Base-by-base conservation (phyloP, 2,329 filamentous ascomycete genomes). In the Trichoderma pleuroti region DNA sequence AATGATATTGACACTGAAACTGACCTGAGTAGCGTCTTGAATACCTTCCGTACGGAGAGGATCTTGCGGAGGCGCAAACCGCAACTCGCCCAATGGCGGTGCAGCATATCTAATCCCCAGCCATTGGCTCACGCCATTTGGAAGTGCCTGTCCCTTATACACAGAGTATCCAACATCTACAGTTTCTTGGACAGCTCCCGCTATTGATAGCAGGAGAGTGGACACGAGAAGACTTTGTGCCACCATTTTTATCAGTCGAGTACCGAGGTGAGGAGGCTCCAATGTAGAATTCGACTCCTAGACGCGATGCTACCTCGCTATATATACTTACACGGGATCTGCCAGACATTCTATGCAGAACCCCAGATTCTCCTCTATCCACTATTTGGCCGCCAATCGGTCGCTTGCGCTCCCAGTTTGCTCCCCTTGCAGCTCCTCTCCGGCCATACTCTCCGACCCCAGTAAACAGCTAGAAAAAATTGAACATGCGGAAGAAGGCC, bases 101-200 rank as follows among this genome's bases (percentile, higher is more conserved):
- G 90, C 89, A 1, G 92, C 92, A 81, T 89, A 96, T 56, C 91
- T 87, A 73, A 96, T 88, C 1, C 92, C 92, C 9, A 93, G 84
- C 91, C 91, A 95, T 78, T 91, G 85, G 3, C 86, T 88, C 61
- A 93, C 81, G 1, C 89, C 90, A 74, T 87, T 87, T 0, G 79
- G 74, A 1, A 86, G 81, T 1, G 82, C 76, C 5, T 82, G 79
- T 10, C 92, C 92, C 63, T 84, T 79, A 76, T 94, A 93, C 30
- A 83, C 86, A 34, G 90, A 86, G 77, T 94, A 94, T 4, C 84
- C 85, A 26, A 94, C 82, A 72, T 92, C 83, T 16, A 93, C 88
- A 18, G 72, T 76, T 18, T 72, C 74, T 18, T 71, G 72, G 70
- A 75, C 74, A 32, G 75, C 75, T 16, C 68, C 70, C 4, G 69